Base-by-base conservation (phyloP, 225 moss, liverwort and hornwort species). In the Takakia lepidozioides region DNA sequence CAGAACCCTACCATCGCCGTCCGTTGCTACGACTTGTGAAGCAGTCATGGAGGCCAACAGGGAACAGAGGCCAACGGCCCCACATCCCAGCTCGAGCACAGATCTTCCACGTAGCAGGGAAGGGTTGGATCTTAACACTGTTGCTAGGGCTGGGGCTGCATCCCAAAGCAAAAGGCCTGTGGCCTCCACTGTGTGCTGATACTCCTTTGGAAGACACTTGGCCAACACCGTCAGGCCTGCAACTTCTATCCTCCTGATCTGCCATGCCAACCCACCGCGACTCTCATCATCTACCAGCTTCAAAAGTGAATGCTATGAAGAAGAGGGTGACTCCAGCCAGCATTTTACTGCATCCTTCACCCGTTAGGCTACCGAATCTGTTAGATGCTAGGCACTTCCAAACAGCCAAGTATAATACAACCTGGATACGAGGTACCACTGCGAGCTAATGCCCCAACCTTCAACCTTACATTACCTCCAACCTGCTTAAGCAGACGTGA, bases 141-240 rank as follows among this genome's bases (percentile, higher is more conserved):
- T 56, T 26, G 82, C 95, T 56, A 98, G 67, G 36, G 91, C 85
- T 64, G 76, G 77, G 32, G 87, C 87, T 27, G 87, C 84, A 25
- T 91, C 95, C 95, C 95, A 98, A 18, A 98, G 69, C 54, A 91
- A 80, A n/a, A 98, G 66, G 2, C 95, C 91, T 19, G 95, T 98
- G 48, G 87, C 76, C 63, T 71, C 65, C 56, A 55, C 64, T 9
- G 70, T 91, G 58, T 98, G 95, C 23, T 98, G 95, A 25, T 87
- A 68, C 61, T 98, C 95, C 60, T 65, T 77, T 17, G 73, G 32
- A 22, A 98, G 60, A 38, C 84, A 91, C 49, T 73, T 83, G 15
- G 73, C 75, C 29, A 63, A 54, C 19, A 98, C 55, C 28, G 54
- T 64, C 38, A 65, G 67, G 1, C 54, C 63, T 29, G 87, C 87